phyloP scores from a whole-genome alignment of 768 basidiomycete species.

The Rhodosporidiobolus sp. region DNA sequence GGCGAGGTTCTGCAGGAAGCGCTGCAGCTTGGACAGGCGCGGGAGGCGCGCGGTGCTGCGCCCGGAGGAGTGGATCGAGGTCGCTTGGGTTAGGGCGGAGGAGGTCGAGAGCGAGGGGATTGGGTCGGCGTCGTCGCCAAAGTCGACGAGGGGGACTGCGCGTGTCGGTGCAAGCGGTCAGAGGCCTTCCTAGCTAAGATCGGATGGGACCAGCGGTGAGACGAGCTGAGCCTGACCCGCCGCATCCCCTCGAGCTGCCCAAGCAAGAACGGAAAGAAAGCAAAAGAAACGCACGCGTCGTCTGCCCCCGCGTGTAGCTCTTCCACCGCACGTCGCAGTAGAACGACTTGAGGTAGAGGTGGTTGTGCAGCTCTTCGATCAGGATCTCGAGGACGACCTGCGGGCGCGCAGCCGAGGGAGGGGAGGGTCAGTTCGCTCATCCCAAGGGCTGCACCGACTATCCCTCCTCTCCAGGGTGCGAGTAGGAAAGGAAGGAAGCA shows the following conservation, averaged over 20 bases:
- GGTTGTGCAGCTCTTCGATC: slow-evolving; percentile 90
- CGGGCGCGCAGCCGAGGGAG: too few species aligned
- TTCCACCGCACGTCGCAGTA: slow-evolving; percentile 94
- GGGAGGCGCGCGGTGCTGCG: slow-evolving; percentile 28
- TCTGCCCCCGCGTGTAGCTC: slow-evolving; percentile 74
- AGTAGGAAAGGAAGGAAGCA: neutral
- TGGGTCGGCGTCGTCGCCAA: slow-evolving; percentile 39
- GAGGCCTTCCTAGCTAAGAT: too few species aligned
- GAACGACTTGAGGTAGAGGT: slow-evolving; percentile 94
- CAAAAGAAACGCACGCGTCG: slow-evolving; percentile 58
- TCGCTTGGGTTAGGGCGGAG: slow-evolving; percentile 15
- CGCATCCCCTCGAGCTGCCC: too few species aligned
- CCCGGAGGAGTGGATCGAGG: slow-evolving; percentile 29
- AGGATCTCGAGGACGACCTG: slow-evolving; percentile 89
- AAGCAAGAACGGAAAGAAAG: neutral
- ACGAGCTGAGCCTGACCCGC: too few species aligned
- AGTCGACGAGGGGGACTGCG: slow-evolving; percentile 46
- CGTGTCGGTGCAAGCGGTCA: too few species aligned
- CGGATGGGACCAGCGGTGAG: too few species aligned
- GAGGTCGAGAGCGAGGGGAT: slow-evolving; percentile 12
- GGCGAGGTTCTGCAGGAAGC: slow-evolving; percentile 48
- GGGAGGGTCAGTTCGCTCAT: too few species aligned
- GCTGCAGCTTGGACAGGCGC: slow-evolving; percentile 46
- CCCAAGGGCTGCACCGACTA: too few species aligned
- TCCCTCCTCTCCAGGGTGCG: too few species aligned